Base-by-base conservation (phyloP, 352 stramenopile genomes). In the Globisporangium abappressorium region DNA sequence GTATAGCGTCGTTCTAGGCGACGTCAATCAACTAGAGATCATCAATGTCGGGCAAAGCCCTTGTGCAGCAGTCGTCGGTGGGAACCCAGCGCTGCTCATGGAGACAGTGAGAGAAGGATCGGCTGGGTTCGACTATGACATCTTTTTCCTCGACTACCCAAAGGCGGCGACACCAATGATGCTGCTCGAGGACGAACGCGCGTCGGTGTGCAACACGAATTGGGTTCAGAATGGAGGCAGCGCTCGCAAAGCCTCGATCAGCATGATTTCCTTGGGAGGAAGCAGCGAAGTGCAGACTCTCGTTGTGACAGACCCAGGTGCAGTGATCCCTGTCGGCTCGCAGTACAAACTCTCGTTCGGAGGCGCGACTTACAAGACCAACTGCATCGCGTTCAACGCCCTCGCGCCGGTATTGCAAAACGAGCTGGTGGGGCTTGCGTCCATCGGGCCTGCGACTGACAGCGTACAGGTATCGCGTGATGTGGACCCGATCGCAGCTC, bases 71-170 rank as follows among this genome's bases (percentile, higher is more conserved):
- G 75, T 88, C 5, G 69, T 64, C 0, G 77, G 78, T 1, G 76
- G 82, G 0, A 77, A 83, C 4, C 86, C 85, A 14, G 82, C 79
- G 5, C 58, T 95, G 22, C 86, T 85, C 1, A 60, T 93, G 1
- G 83, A 95, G 58, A 95, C 85, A 0, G 72, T 93, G 11, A 79
- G 83, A 3, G 69, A 90, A 57, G 87, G 87, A 0, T 65, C 70
- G 5, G 67, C 84, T 2, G 82, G 79, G 0, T 95, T 77, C 60
- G 80, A 72, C 12, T 95, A 95, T 68, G 85, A 95, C 53, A 81
- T 95, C 14, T 94, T 80, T 64, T 94, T 94, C 53, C 67, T 93
- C 34, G 66, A 86, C 12, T 87, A 79, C 46, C 62, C 72, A 0
- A 64, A 65, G 18, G 73, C 79, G 0, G 73, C 66, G n/a, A 76